These are phyloP conservation scores for Dendrostoma leiphaemia DNA, from an alignment of 2,329 filamentous ascomycete genomes.

Conservation along the genomic window DNA sequence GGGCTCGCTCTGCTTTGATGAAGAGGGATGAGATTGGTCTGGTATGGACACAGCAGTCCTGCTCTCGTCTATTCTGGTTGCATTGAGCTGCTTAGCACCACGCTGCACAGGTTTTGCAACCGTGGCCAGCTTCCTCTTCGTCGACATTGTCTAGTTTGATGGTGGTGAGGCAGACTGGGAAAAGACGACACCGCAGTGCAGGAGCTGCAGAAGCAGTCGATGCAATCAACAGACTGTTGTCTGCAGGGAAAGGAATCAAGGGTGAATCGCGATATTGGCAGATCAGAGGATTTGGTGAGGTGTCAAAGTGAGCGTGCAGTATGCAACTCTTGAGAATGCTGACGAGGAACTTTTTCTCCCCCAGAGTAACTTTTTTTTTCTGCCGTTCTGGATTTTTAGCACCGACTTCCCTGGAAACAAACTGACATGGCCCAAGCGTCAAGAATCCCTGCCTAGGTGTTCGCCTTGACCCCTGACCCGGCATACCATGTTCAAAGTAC, in stretches of 20 bases:
- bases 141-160: conserved; percentile 45
- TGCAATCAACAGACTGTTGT: background rate
- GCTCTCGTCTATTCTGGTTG: conserved; percentile 56
- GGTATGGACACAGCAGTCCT: conserved; percentile 48
- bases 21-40: conserved; percentile 26
- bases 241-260: background rate
- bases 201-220: background rate
- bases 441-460: background rate
- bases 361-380: conserved; percentile 23
- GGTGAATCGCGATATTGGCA: background rate
- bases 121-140: conserved; percentile 60
- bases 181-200: background rate
- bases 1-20: conserved; percentile 36
- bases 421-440: background rate
- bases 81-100: conserved; percentile 49
- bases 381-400: conserved; percentile 17
- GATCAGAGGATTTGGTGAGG: background rate
- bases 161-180: background rate
- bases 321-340: background rate
- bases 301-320: background rate
- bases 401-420: background rate
- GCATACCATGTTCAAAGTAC: background rate
- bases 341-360: conserved; percentile 13
- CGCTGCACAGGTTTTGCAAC: conserved; percentile 56
- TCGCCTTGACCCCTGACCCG: background rate